Percentiles rank a stretch among this genome's conserved stretches.
phyloP scores from a whole-genome alignment of 2,329 filamentous ascomycete genomes.

The Aspergillus glaucus region DNA sequence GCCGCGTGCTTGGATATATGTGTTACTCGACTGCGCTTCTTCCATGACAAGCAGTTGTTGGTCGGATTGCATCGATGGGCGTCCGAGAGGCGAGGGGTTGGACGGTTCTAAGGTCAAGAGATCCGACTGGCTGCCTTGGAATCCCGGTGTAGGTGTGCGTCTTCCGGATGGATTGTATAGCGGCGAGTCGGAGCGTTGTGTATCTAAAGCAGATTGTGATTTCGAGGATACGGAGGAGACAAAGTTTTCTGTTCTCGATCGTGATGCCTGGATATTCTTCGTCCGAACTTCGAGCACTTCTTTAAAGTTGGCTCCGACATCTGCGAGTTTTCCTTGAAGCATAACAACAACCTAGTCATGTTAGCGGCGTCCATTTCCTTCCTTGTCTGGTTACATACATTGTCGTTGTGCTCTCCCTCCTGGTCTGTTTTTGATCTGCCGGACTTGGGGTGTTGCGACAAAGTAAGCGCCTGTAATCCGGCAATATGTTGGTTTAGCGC shows the following conservation, averaged over 20 bases:
- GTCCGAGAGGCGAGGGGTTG: constrained; percentile 42
- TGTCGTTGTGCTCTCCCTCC: constrained; percentile 96
- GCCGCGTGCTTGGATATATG: constrained; percentile 86
- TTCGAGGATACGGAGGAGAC: constrained; percentile 82
- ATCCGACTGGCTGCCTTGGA: constrained; percentile 51
- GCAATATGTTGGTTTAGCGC: constrained; percentile 82
- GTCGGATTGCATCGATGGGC: constrained; percentile 58
- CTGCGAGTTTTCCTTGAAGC: constrained; percentile 82
- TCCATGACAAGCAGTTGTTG: constrained; percentile 91
- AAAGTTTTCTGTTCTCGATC: constrained; percentile 91
- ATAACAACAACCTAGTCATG: constrained; percentile 62
- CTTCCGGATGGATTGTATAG: constrained; percentile 74
- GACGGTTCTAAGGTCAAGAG: constrained; percentile 75
- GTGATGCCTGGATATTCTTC: constrained; percentile 93
- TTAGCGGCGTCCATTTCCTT: constrained; percentile 13
- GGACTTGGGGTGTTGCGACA: constrained; percentile 64
- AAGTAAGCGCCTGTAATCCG: constrained; percentile 68
- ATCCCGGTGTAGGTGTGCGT: constrained; percentile 56
- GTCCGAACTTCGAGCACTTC: constrained; percentile 93
- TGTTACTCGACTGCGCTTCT: constrained; percentile 76
- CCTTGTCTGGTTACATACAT: constrained; percentile 46
- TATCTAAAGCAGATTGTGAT: constrained; percentile 55
- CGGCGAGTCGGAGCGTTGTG: constrained; percentile 73
- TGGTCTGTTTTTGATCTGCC: constrained; percentile 53
- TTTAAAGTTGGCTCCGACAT: constrained; percentile 93